Percentiles rank a stretch among this genome's conserved stretches.
These are phyloP conservation scores for Elsinoe necatrix DNA, from an alignment of 2,329 filamentous ascomycete genomes.

Conservation along the genomic window DNA sequence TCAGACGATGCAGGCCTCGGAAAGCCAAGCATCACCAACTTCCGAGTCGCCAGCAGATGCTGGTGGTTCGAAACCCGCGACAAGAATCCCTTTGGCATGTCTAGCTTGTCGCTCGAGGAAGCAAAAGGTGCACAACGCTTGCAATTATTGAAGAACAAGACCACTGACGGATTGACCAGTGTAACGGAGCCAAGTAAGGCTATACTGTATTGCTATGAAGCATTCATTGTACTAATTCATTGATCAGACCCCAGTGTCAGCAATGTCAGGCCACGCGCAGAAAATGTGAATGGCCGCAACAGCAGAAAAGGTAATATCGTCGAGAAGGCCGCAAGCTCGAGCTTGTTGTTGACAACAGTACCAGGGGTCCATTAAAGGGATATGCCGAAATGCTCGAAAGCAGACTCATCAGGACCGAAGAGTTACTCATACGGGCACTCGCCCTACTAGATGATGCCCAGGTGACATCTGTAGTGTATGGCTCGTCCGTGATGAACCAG, in stretches of 20 bases:
- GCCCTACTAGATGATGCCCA: neutral
- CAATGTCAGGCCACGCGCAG: conserved; percentile 4
- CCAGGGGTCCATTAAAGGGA: conserved; percentile 1
- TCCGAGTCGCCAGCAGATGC: neutral
- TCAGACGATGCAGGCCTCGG: neutral
- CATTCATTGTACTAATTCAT: neutral
- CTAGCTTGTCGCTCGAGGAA: conserved; percentile 7
- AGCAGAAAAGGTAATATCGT: conserved; percentile 10
- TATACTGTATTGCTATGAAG: neutral
- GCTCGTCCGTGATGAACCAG: neutral
- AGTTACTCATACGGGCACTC: conserved; percentile 5
- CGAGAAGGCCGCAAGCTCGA: no score
- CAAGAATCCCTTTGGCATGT: neutral
- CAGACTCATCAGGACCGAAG: conserved; percentile 10
- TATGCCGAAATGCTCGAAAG: conserved; percentile 5
- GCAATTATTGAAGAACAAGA: neutral
- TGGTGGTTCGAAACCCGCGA: neutral
- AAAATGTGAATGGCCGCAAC: conserved; percentile 10
- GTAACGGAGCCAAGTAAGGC: conserved; percentile 5
- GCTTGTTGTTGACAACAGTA: neutral
- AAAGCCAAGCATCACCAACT: neutral
- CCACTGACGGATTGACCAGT: neutral
- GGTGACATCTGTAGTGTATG: neutral
- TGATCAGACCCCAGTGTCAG: neutral
- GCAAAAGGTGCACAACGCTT: neutral